Percentiles rank a stretch among this genome's conserved stretches.
phyloP scores from a whole-genome alignment of 768 basidiomycete species.

The Leccinum rimulosum region DNA sequence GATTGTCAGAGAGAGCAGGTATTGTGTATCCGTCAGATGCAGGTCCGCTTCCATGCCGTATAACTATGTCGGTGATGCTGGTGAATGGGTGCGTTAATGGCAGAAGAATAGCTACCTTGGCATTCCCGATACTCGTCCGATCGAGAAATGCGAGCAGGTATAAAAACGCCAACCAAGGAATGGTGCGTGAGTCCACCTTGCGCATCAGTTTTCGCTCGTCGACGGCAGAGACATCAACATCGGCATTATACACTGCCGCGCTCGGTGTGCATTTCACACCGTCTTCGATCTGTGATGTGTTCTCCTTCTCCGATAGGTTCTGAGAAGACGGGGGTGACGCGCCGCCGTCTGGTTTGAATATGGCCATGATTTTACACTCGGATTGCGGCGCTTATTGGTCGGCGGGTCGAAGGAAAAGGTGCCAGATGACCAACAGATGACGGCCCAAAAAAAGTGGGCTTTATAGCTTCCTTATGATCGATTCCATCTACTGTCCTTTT shows the following conservation, averaged over 20 bases:
- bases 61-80: constrained; percentile 39
- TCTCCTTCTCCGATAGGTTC: constrained; percentile 8
- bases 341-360: neutral
- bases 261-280: neutral
- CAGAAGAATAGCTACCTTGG: constrained; percentile 11
- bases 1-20: constrained; percentile 58
- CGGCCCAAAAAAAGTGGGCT: neutral
- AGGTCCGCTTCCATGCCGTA: constrained; percentile 61
- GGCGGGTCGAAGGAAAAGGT: neutral
- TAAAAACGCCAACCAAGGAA: constrained; percentile 72
- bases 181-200: constrained; percentile 65
- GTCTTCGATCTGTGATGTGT: neutral
- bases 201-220: constrained; percentile 69
- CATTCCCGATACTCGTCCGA: constrained; percentile 53
- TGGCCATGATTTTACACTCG: neutral
- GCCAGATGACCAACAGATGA: neutral
- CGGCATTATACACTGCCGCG: constrained; percentile 33
- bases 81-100: neutral
- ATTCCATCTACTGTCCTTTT: neutral
- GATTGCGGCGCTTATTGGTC: neutral
- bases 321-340: neutral
- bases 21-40: constrained; percentile 62
- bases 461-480: neutral
- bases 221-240: constrained; percentile 56
- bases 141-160: constrained; percentile 75